Conservation (phyloP, 176 grass and related monocot genomes). For the Zea luxurians region DNA sequence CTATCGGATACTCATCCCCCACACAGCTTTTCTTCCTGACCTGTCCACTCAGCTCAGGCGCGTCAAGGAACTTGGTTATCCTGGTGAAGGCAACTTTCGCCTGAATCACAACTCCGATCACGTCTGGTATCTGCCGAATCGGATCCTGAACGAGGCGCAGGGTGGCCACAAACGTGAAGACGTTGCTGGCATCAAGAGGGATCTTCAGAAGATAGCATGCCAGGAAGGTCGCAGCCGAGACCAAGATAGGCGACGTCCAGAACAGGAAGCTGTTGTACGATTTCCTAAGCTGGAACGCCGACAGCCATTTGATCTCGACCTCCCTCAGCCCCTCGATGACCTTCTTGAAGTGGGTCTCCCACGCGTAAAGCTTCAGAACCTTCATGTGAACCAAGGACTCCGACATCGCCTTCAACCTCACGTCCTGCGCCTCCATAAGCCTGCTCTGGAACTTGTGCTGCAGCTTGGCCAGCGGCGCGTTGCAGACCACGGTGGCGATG, state of each 20-base stretch:
- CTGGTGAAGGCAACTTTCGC: conserved; percentile 86
- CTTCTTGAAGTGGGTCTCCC: conserved; percentile 89
- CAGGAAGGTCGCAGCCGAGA: conserved; percentile 79
- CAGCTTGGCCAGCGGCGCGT: conserved; percentile 83
- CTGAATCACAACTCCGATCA: conserved; percentile 82
- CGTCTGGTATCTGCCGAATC: conserved; percentile 74
- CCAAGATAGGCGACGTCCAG: conserved; percentile 88
- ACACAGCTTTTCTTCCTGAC: conserved; percentile 32
- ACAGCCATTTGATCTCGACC: conserved; percentile 74
- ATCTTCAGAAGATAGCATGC: conserved; percentile 75
- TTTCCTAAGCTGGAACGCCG: conserved; percentile 76
- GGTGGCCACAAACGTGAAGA: conserved; percentile 88
- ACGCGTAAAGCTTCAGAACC: conserved; percentile 88
- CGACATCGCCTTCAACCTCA: conserved; percentile 77
- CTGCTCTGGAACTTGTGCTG: conserved; percentile 82
- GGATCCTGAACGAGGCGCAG: conserved; percentile 80
- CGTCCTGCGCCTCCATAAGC: conserved; percentile 90
- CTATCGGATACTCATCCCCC: conserved; percentile 43
- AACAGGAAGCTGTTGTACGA: conserved; percentile 86
- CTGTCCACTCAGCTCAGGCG: conserved; percentile 63
- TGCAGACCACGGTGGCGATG: conserved; percentile 68
- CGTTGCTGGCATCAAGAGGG: conserved; percentile 79
- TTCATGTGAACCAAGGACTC: conserved; percentile 87
- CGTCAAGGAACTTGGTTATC: conserved; percentile 72
- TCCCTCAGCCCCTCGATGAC: conserved; percentile 73